phyloP scores from a whole-genome alignment of 805 yeast species.

The Candida chilensis region DNA sequence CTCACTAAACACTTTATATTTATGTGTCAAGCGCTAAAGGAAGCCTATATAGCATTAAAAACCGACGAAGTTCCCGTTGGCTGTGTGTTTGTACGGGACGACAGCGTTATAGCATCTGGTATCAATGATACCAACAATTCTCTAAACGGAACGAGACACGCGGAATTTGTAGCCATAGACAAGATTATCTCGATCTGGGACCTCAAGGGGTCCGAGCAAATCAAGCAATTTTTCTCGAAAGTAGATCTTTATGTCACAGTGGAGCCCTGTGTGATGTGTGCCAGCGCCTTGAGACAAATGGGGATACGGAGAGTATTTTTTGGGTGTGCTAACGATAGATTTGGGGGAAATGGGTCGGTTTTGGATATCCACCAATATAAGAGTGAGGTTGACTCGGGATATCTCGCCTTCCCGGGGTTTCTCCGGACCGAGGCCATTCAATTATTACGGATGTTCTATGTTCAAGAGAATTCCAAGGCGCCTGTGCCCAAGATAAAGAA shows the following conservation, averaged over 20 bases:
- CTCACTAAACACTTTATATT: no score
- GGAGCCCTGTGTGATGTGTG: slow-evolving; percentile 98
- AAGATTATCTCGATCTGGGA: slow-evolving; percentile 20
- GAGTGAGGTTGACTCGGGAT: slow-evolving; percentile 16
- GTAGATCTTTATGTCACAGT: slow-evolving; percentile 84
- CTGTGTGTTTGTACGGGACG: slow-evolving; percentile 54
- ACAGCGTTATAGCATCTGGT: slow-evolving; percentile 58
- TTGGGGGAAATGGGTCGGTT: slow-evolving; percentile 95
- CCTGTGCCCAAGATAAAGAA: slow-evolving; percentile 75
- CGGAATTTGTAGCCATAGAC: slow-evolving; percentile 80
- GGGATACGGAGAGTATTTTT: slow-evolving; percentile 68
- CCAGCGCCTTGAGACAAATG: slow-evolving; percentile 78
- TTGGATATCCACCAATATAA: slow-evolving; percentile 31
- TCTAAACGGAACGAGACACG: slow-evolving; percentile 83
- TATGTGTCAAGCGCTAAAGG: no score
- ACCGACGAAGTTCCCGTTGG: slow-evolving; percentile 88
- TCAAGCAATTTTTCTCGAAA: slow-evolving; percentile 33
- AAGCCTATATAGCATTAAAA: no score
- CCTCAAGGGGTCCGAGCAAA: slow-evolving; percentile 14
- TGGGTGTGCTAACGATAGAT: slow-evolving; percentile 92
- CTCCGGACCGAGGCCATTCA: slow-evolving; percentile 75
- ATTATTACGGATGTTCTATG: slow-evolving; percentile 73
- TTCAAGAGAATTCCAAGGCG: slow-evolving; percentile 77
- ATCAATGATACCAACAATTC: slow-evolving; percentile 83
- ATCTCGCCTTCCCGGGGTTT: slow-evolving; percentile 68